These are phyloP conservation scores for Lentinula detonsa DNA, from an alignment of 768 basidiomycete genomes.

Conservation along the genomic window DNA sequence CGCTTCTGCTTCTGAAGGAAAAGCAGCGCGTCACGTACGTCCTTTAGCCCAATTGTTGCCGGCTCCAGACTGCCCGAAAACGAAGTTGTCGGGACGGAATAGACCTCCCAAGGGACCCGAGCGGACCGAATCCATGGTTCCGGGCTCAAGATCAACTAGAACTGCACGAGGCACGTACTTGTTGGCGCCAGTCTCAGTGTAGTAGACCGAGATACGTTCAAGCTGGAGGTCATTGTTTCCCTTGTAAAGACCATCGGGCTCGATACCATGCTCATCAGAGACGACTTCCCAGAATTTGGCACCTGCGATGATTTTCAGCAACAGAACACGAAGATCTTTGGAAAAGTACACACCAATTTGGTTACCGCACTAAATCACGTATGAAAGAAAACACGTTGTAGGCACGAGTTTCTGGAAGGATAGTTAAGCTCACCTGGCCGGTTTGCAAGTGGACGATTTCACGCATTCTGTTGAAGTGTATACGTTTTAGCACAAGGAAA, in stretches of 20 bases:
- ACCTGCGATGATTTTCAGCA: constrained; percentile 39
- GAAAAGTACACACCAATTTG: constrained; percentile 75
- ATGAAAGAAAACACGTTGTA: constrained; percentile 16
- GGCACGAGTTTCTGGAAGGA: constrained; percentile 1
- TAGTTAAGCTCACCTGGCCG: constrained; percentile 68
- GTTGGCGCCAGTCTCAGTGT: constrained; percentile 91
- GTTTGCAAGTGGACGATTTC: constrained; percentile 99
- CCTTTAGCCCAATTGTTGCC: constrained; percentile 99
- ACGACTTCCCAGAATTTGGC: constrained; percentile 74
- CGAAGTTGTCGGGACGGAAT: constrained; percentile 98
- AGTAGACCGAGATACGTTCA: constrained; percentile 97
- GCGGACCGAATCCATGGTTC: constrained; percentile 91
- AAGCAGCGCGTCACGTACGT: constrained; percentile 52
- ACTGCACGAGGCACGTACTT: constrained; percentile 99
- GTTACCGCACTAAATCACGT: constrained; percentile 83
- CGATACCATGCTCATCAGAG: constrained; percentile 97
- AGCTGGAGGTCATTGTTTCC: constrained; percentile 94
- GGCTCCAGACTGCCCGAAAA: constrained; percentile 96
- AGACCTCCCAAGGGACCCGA: constrained; percentile 85
- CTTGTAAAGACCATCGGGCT: constrained; percentile 88
- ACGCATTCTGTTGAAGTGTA: constrained; percentile 68
- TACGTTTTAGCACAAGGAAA: constrained; percentile 21
- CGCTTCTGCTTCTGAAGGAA: background rate
- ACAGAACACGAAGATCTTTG: constrained; percentile 14
- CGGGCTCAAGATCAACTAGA: constrained; percentile 95